phyloP scores from a whole-genome alignment of 441 rosid genomes.

The Pelargonium citronellum region DNA sequence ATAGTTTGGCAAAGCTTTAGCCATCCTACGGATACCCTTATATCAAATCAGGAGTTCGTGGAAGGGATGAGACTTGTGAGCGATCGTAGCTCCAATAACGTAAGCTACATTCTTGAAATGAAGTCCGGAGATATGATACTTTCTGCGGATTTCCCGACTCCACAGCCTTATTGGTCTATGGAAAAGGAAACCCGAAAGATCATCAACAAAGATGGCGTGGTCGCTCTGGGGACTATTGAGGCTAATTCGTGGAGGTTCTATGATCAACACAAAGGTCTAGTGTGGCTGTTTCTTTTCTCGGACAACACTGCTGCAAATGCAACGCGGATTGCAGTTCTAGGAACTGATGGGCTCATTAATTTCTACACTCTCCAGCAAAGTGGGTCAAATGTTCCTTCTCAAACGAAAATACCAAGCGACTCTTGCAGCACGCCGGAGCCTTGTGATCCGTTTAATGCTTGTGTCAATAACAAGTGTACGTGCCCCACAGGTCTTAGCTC shows the following conservation, averaged over 20 bases:
- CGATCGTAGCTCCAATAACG: slow-evolving; percentile 35
- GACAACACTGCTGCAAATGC: slow-evolving; percentile 34
- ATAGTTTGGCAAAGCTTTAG: slow-evolving; percentile 78
- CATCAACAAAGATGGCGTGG: slow-evolving; percentile 45
- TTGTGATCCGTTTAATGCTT: slow-evolving; percentile 53
- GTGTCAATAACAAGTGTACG: slow-evolving; percentile 47
- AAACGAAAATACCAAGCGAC: slow-evolving; percentile 50
- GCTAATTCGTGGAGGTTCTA: slow-evolving; percentile 78
- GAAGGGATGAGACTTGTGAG: slow-evolving; percentile 73
- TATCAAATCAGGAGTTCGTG: slow-evolving; percentile 53
- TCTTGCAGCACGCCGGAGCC: slow-evolving; percentile 65
- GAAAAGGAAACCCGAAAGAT: slow-evolving; percentile 35
- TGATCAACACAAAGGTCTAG: slow-evolving; percentile 40
- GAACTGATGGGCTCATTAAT: slow-evolving; percentile 48
- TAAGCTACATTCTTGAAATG: slow-evolving; percentile 67
- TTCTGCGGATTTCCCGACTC: slow-evolving; percentile 50
- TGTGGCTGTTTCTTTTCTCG: slow-evolving; percentile 48
- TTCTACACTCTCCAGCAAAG: slow-evolving; percentile 42
- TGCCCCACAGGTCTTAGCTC: slow-evolving; percentile 54
- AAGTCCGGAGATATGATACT: slow-evolving; percentile 63
- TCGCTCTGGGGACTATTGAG: slow-evolving; percentile 36
- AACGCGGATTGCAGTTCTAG: slow-evolving; percentile 68
- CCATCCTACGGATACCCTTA: slow-evolving; percentile 71
- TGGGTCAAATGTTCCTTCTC: slow-evolving; percentile 28
- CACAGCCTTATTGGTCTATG: slow-evolving; percentile 86